Evolutionary conservation across 306 rosid species (phyloP), one percentile per base, ranked within the genome.

Genomic region (Gleditsia sinensis): DNA sequence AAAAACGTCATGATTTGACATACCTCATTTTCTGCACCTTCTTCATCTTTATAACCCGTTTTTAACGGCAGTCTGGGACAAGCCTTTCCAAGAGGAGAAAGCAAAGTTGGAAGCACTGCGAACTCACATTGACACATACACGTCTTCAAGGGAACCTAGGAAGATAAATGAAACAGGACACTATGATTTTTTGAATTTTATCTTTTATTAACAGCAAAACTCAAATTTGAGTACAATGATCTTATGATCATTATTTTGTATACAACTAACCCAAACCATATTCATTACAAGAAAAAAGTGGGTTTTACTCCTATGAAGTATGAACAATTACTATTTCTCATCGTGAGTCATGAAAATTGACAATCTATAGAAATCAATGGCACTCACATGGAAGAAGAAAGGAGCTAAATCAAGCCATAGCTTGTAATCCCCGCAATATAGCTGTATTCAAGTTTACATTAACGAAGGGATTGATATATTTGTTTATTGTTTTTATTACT

Each of bases 11-110:
- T 50, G 56, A 64, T 37, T 67, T 34, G 51, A 25, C 60, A 72
- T 72, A 93, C 98, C 91, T 93, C 97, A 67, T 88, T 93, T 81
- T 93, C 97, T n/a, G 96, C 93, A 56, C 98, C 98, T 84, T 90
- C 98, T 74, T 93, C 98, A 13, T 93, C 98, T 83, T 86, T 90
- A 76, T 93, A 93, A 25, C 97, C 93, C 0, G 91, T 89, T 91
- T 90, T 89, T 53, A 91, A 89, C 87, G 14, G 93, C 86, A 40
- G 96, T 83, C 96, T 79, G 20, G 91, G 91, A 72, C 89, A 93
- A 19, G 98, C 98, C 87, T 91, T 89, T 71, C 98, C 98, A 1
- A 93, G 95, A 7, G 97, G 92, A 21, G 97, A 93, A 62, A 93
- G 91, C 93, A 89, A 87, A 45, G 95, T 87, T 32, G 95, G 95